phyloP scores from a whole-genome alignment of 441 rosid species.

The Pelargonium australe region DNA sequence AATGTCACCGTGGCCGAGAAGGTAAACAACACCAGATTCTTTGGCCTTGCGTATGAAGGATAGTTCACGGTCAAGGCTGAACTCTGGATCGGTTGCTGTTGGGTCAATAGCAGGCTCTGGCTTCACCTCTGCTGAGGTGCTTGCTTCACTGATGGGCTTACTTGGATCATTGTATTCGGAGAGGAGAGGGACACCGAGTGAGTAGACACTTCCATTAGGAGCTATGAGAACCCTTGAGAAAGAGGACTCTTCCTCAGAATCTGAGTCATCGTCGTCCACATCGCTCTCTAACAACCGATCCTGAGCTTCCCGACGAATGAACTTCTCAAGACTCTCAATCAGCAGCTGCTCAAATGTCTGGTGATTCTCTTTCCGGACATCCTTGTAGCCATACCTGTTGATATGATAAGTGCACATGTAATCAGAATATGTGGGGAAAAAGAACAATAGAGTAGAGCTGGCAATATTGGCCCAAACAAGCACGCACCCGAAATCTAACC shows the following conservation, averaged over 20 bases:
- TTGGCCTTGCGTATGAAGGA: slow-evolving; percentile 85
- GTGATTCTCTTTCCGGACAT: slow-evolving; percentile 90
- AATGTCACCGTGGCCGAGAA: slow-evolving; percentile 94
- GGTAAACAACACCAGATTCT: slow-evolving; percentile 94
- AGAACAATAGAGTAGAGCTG: neutral
- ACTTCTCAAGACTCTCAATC: slow-evolving; percentile 98
- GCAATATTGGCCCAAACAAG: no score
- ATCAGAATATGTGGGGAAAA: neutral
- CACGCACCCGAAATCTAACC: no score
- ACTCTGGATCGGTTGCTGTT: slow-evolving; percentile 50
- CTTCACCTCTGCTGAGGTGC: slow-evolving; percentile 44
- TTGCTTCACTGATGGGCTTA: slow-evolving; percentile 43
- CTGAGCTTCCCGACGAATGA: slow-evolving; percentile 91
- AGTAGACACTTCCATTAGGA: slow-evolving; percentile 84
- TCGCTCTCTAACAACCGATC: slow-evolving; percentile 87
- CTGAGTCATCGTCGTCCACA: slow-evolving; percentile 50
- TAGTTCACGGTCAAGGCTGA: slow-evolving; percentile 84
- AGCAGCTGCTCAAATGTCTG: slow-evolving; percentile 86
- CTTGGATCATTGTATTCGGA: slow-evolving; percentile 49
- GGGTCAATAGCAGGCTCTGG: slow-evolving; percentile 32
- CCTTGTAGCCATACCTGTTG: slow-evolving; percentile 92
- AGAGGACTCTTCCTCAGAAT: slow-evolving; percentile 52
- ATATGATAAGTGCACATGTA: slow-evolving; percentile 16
- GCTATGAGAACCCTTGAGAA: slow-evolving; percentile 63
- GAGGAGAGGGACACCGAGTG: slow-evolving; percentile 74